A percentile compares a stretch with the other conserved stretches of the same genome.
These are phyloP conservation scores for Coemansia sp. DNA, from an alignment of 192 early-diverging fungal species.

Conservation along the genomic window DNA sequence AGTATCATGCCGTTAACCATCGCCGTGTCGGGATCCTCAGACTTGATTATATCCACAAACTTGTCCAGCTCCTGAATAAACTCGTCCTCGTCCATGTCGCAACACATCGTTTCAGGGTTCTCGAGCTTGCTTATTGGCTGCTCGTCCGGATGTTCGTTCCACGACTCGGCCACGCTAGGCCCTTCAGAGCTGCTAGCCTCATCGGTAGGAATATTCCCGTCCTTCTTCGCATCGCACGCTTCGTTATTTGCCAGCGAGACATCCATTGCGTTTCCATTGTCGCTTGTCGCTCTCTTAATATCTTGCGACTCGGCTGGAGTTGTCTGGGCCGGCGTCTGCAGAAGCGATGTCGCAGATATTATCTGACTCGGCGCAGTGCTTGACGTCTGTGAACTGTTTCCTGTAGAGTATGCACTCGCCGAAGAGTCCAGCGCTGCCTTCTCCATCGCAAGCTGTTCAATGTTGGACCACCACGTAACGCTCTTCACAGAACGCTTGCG, in stretches of 20 bases:
- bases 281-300: background rate
- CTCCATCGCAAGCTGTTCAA: constrained; percentile 60
- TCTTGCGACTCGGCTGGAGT: background rate
- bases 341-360: background rate
- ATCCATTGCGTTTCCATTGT: background rate
- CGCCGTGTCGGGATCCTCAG: constrained; percentile 45
- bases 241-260: background rate
- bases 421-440: constrained; percentile 10
- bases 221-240: background rate
- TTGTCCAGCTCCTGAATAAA: constrained; percentile 57
- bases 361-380: background rate
- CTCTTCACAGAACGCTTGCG: constrained; percentile 78
- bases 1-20: constrained; percentile 46
- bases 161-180: background rate
- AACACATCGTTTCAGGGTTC: constrained; percentile 39
- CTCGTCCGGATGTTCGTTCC: constrained; percentile 15
- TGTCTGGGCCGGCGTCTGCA: background rate
- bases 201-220: background rate
- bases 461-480: constrained; percentile 74
- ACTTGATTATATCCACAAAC: constrained; percentile 52
- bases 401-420: background rate
- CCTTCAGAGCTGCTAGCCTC: background rate
- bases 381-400: background rate
- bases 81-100: constrained; percentile 54
- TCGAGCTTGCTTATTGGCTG: constrained; percentile 52